These are phyloP conservation scores for Irpex rosettiformis DNA, from an alignment of 1,284 basidiomycete species.

Conservation along the genomic window DNA sequence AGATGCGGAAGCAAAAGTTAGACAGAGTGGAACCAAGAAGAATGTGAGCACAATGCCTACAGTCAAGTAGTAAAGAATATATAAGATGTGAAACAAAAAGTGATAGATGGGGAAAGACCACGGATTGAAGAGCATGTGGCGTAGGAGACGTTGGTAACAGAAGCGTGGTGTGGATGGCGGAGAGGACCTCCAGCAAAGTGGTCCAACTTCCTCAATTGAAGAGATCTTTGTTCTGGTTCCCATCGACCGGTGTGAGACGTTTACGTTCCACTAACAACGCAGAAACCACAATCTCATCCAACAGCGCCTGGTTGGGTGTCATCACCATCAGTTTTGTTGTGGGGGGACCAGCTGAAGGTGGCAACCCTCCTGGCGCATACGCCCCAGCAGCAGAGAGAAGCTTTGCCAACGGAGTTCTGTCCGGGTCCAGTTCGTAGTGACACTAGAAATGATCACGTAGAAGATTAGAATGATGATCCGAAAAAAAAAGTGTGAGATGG, in stretches of 20 bases:
- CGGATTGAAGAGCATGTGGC: too few relatives aligned
- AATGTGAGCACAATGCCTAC: too few relatives aligned
- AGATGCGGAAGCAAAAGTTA: too few relatives aligned
- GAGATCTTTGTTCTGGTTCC: conserved; percentile 11
- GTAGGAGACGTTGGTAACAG: too few relatives aligned
- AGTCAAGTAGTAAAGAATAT: too few relatives aligned
- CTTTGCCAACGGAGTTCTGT: background rate
- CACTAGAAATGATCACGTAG: background rate
- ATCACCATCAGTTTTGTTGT: background rate
- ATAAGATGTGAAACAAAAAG: too few relatives aligned
- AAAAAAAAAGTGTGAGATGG: background rate
- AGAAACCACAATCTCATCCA: conserved; percentile 17
- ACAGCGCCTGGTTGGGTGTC: background rate
- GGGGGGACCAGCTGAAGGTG: background rate
- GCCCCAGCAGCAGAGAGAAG: background rate
- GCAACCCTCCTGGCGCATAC: background rate
- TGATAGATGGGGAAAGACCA: too few relatives aligned
- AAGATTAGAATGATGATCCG: background rate
- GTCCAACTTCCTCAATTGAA: conserved; percentile 16
- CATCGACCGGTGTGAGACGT: conserved; percentile 9
- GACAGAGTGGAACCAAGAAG: too few relatives aligned
- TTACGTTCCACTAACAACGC: conserved; percentile 16
- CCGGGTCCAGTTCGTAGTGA: background rate
- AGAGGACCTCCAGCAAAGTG: too few relatives aligned
- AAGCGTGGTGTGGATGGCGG: too few relatives aligned